Evolutionary conservation across 2,329 filamentous ascomycete species (phyloP).

Genomic region (Monilinia vaccinii-corymbosi): DNA sequence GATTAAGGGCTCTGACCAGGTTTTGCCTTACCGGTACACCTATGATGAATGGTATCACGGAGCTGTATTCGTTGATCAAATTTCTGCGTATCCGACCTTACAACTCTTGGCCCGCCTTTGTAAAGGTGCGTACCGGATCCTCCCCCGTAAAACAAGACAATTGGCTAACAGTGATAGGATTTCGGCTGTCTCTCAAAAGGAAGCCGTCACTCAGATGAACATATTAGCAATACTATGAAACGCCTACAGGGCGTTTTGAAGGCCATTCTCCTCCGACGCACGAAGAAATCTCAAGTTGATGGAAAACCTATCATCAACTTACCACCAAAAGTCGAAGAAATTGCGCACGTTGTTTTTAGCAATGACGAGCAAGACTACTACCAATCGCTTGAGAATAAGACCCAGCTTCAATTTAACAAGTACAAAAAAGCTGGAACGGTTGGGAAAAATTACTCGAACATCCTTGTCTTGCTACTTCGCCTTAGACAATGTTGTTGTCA

Average conservation of each 20-base stretch:
- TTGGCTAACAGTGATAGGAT: constrained; percentile 13
- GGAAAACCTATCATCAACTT: constrained; percentile 66
- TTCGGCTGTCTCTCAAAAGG: constrained; percentile 26
- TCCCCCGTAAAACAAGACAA: constrained; percentile 13
- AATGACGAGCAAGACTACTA: constrained; percentile 60
- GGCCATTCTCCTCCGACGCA: constrained; percentile 72
- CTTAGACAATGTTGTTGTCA: constrained; percentile 78
- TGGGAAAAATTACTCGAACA: constrained; percentile 65
- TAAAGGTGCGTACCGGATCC: constrained; percentile 33
- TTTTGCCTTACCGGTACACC: constrained; percentile 75
- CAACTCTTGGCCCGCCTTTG: constrained; percentile 53
- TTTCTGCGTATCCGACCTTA: constrained; percentile 76
- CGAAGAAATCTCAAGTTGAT: constrained; percentile 70
- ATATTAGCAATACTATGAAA: constrained; percentile 46
- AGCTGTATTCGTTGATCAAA: constrained; percentile 67
- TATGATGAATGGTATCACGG: constrained; percentile 78
- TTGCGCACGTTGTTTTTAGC: constrained; percentile 55
- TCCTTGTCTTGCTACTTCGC: constrained; percentile 70
- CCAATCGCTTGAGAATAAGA: constrained; percentile 53
- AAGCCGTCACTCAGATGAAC: constrained; percentile 7
- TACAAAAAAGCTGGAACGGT: constrained; percentile 62
- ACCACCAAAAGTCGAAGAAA: constrained; percentile 53
- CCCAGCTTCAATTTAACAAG: constrained; percentile 65
- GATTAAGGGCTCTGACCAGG: constrained; percentile 51
- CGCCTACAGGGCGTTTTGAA: constrained; percentile 68